A percentile compares a stretch with the other conserved stretches of the same genome.
phyloP scores from a whole-genome alignment of 2,329 filamentous ascomycete genomes.

The Cladophialophora chaetospira region DNA sequence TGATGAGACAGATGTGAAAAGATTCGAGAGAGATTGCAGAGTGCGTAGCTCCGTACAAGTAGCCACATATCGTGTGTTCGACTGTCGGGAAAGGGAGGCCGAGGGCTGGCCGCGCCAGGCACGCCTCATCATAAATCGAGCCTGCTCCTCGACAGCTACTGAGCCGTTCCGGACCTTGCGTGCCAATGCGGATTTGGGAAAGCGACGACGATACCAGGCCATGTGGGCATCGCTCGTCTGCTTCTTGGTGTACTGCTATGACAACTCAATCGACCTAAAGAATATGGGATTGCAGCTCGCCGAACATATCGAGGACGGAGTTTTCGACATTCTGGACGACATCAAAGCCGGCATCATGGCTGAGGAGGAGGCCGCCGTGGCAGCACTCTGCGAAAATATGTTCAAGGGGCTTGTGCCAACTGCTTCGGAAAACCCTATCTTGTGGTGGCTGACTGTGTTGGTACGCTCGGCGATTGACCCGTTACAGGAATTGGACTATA shows the following conservation, averaged over 20 bases:
- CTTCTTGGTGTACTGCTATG: background rate
- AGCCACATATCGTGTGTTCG: background rate
- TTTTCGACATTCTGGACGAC: background rate
- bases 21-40: background rate
- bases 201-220: background rate
- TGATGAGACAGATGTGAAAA: background rate
- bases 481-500: background rate
- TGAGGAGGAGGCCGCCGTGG: background rate
- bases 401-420: background rate
- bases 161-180: background rate
- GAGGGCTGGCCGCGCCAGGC: background rate
- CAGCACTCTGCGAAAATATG: background rate
- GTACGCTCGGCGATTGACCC: background rate
- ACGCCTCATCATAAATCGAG: background rate
- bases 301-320: background rate
- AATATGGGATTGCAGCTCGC: background rate
- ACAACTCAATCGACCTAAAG: background rate
- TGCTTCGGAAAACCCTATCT: background rate
- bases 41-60: background rate
- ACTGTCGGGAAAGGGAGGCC: background rate
- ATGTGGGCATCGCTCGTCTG: background rate
- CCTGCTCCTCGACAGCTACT: background rate
- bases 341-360: background rate
- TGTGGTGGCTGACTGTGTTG: background rate
- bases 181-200: background rate